Evolutionary conservation across 768 basidiomycete species (phyloP).

Genomic region (Trichaptum fuscoviolaceum): DNA sequence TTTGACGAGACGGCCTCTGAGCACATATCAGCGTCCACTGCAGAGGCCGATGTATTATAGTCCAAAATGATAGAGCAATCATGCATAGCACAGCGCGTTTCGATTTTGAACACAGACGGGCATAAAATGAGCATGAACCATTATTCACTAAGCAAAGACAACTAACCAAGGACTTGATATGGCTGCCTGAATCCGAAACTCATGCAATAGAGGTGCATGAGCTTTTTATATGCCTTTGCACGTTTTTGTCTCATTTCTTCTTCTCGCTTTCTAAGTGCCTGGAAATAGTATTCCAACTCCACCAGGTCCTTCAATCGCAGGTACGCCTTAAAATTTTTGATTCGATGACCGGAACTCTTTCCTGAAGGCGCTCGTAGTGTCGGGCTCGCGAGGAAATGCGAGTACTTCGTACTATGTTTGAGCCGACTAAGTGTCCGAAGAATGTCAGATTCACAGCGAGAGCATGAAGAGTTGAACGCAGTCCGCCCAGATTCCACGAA

Average conservation of each 20-base stretch:
- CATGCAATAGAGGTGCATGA: constrained; percentile 86
- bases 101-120: background rate
- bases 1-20: constrained; percentile 61
- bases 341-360: background rate
- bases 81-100: constrained; percentile 7
- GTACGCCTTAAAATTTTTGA: background rate
- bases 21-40: constrained; percentile 87
- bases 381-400: too few relatives aligned
- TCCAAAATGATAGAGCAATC: constrained; percentile 3
- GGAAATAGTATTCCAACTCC: background rate
- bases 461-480: too few relatives aligned
- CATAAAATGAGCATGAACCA: background rate
- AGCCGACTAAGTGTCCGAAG: too few relatives aligned
- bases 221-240: constrained; percentile 90
- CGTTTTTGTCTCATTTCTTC: constrained; percentile 81
- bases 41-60: background rate
- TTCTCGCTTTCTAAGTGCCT: background rate
- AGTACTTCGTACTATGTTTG: too few relatives aligned
- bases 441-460: too few relatives aligned
- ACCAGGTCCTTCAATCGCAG: background rate
- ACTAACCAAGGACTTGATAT: constrained; percentile 84
- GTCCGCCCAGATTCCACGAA: too few relatives aligned
- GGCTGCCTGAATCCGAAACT: constrained; percentile 90
- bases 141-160: background rate
- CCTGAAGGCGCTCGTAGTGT: too few relatives aligned